These are phyloP conservation scores for Curvularia sp. DNA, from an alignment of 2,329 filamentous ascomycete genomes.

Conservation along the genomic window DNA sequence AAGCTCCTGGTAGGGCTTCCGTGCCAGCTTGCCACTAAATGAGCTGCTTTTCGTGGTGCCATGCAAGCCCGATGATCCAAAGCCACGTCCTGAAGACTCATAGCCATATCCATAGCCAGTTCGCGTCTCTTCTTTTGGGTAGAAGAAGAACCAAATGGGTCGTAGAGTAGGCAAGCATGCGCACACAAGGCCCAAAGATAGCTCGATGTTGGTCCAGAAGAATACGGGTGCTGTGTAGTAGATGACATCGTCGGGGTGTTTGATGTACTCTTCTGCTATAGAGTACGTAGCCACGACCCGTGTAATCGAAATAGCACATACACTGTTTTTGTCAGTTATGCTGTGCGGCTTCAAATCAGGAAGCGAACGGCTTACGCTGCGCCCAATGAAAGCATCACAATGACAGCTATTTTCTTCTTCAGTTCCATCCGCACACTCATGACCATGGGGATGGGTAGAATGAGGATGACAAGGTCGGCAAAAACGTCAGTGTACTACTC, in stretches of 20 bases:
- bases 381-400: slow-evolving; percentile 33
- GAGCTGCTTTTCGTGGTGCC: slow-evolving; percentile 21
- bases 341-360: background rate
- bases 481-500: slow-evolving; percentile 30
- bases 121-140: slow-evolving; percentile 19
- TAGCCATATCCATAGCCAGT: slow-evolving; percentile 21
- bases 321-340: slow-evolving; percentile 21
- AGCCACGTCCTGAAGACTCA: slow-evolving; percentile 23
- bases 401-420: slow-evolving; percentile 32
- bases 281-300: slow-evolving; percentile 29
- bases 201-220: slow-evolving; percentile 44
- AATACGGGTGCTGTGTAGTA: slow-evolving; percentile 39
- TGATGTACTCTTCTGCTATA: slow-evolving; percentile 29
- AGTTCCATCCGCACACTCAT: slow-evolving; percentile 28
- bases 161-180: slow-evolving; percentile 37
- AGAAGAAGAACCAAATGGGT: slow-evolving; percentile 34
- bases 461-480: slow-evolving; percentile 32
- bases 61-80: slow-evolving; percentile 23
- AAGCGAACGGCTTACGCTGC: slow-evolving; percentile 23
- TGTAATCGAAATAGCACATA: slow-evolving; percentile 33
- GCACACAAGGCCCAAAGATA: slow-evolving; percentile 36
- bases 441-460: slow-evolving; percentile 38
- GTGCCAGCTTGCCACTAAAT: slow-evolving; percentile 17
- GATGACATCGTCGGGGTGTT: slow-evolving; percentile 31
- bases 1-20: slow-evolving; percentile 30